Conservation (phyloP, 495 filamentous ascomycete genomes). For the Hypoxylon perforatum region DNA sequence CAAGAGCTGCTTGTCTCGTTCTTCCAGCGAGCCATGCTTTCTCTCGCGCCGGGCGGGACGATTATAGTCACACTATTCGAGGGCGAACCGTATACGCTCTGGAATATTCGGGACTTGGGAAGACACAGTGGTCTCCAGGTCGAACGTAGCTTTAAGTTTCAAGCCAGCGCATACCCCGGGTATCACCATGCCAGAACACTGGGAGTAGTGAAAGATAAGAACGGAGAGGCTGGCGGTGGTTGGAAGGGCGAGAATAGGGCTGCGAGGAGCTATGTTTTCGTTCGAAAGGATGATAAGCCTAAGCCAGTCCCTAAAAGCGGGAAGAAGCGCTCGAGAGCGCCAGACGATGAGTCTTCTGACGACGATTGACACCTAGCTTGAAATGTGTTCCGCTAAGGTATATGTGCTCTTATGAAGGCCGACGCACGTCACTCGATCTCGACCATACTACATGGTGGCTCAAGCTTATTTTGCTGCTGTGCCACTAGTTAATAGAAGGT, state of each 20-base stretch:
- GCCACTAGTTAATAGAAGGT: no score
- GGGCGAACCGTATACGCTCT: conserved; percentile 90
- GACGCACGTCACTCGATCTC: no score
- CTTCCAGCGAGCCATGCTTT: conserved; percentile 69
- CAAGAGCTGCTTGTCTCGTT: conserved; percentile 89
- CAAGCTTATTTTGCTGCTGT: background rate
- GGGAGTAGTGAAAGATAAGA: conserved; percentile 74
- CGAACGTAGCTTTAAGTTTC: conserved; percentile 80
- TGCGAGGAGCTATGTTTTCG: conserved; percentile 83
- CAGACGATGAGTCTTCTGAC: conserved; percentile 51
- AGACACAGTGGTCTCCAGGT: conserved; percentile 81
- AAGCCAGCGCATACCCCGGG: conserved; percentile 77
- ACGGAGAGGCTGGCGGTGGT: conserved; percentile 58
- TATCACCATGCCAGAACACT: conserved; percentile 91
- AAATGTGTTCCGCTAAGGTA: background rate
- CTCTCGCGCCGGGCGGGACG: conserved; percentile 63
- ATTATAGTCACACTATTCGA: conserved; percentile 92
- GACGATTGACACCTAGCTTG: conserved; percentile 35
- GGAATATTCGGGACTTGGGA: conserved; percentile 90
- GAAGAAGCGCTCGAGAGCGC: conserved; percentile 57
- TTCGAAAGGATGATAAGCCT: conserved; percentile 64
- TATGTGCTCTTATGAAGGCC: background rate
- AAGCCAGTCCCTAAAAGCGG: conserved; percentile 49
- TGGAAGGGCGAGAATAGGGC: conserved; percentile 85
- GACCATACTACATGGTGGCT: background rate